phyloP scores from a whole-genome alignment of 2,329 filamentous ascomycete genomes.

The Colletotrichum echinochloae region DNA sequence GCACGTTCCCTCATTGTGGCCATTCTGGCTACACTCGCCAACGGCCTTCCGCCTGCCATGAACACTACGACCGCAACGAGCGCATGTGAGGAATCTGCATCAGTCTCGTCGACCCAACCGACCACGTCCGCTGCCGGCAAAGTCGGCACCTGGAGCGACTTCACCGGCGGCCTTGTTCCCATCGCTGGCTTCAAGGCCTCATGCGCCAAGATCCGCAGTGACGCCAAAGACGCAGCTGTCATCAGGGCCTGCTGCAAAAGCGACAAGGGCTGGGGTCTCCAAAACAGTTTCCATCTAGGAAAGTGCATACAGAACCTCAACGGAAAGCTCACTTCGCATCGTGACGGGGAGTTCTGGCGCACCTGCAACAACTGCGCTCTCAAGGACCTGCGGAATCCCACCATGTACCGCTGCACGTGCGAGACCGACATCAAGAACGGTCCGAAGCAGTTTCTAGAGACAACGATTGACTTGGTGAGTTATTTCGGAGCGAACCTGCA shows the following conservation, averaged over 20 bases:
- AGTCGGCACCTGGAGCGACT: no score
- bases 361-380: slow-evolving; percentile 12
- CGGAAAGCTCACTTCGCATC: not conserved
- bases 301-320: slow-evolving; percentile 1
- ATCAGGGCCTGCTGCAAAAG: slow-evolving; percentile 7
- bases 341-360: not conserved
- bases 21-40: not conserved
- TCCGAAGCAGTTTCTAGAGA: not conserved
- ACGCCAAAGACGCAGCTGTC: not conserved
- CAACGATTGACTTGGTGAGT: slow-evolving; percentile 4
- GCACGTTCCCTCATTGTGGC: not conserved
- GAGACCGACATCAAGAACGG: not conserved
- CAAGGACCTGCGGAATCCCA: not conserved
- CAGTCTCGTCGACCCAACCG: not conserved
- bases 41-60: not conserved
- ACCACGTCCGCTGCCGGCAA: not conserved
- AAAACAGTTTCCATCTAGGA: not conserved
- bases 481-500: not conserved
- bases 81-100: not conserved
- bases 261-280: not conserved
- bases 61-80: not conserved
- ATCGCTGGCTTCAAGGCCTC: not conserved
- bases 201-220: not conserved
- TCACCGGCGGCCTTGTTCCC: not conserved
- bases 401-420: not conserved